phyloP scores from a whole-genome alignment of 352 stramenopile genomes.

The Phytophthora boehmeriae region DNA sequence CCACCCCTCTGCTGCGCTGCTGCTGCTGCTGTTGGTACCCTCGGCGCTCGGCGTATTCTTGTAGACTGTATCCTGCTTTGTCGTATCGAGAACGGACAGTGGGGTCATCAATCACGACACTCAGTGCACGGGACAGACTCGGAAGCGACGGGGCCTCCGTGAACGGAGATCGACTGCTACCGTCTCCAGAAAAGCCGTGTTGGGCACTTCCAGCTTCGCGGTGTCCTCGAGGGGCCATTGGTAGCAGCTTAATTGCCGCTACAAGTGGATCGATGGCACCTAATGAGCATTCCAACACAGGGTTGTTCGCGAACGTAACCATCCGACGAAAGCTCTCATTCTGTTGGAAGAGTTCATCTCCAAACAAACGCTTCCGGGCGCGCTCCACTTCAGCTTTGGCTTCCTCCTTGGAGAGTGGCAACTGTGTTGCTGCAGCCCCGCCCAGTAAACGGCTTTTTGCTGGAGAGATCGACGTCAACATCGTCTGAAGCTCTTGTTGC shows the following conservation, averaged over 20 bases:
- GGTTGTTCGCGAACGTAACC: conserved; percentile 35
- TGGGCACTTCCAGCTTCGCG: neutral
- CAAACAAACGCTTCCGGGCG: conserved; percentile 32
- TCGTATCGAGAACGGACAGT: conserved; percentile 35
- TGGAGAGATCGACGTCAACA: conserved; percentile 29
- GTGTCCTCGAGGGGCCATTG: conserved; percentile 6
- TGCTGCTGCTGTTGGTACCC: conserved; percentile 25
- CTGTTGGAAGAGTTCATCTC: conserved; percentile 35
- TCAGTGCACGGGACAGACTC: conserved; percentile 25
- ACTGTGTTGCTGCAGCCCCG: conserved; percentile 2
- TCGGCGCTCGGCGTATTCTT: conserved; percentile 41
- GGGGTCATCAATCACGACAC: conserved; percentile 27
- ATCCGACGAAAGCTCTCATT: conserved; percentile 34
- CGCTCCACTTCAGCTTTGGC: conserved; percentile 22
- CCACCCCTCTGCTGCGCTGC: conserved; percentile 2
- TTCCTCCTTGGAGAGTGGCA: conserved; percentile 21
- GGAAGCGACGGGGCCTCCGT: conserved; percentile 31
- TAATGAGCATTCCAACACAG: conserved; percentile 2
- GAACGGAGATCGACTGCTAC: conserved; percentile 23
- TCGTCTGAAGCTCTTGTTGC: conserved; percentile 31
- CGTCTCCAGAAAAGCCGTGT: conserved; percentile 10
- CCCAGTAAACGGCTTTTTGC: conserved; percentile 3
- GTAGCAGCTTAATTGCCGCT: conserved; percentile 35
- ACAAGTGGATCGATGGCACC: conserved; percentile 27
- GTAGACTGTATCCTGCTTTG: conserved; percentile 28